Base-by-base conservation (phyloP, 768 basidiomycete species). In the button mushroom (Agaricus bisporus) region DNA sequence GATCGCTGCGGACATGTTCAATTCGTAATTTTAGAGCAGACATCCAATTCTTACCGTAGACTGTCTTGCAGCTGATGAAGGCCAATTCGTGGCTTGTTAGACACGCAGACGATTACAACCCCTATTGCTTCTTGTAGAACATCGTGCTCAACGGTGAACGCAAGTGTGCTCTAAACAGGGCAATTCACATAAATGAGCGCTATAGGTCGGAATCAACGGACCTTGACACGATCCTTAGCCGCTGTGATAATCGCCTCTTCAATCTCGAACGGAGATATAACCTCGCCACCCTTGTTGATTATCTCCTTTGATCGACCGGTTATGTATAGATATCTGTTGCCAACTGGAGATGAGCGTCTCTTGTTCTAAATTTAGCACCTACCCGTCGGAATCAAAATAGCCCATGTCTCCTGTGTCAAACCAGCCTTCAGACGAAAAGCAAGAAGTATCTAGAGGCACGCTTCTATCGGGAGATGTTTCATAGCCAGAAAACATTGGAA, bases 271-370 rank as follows among this genome's bases (percentile, higher is more conserved):
- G 82, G 82, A 3, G 77, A 79, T 39, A 82, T 75, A 48, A 82
- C 80, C 65, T 83, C 81, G 7, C 81, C 81, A 15, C 80, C 81
- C 58, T 78, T 76, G 59, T 78, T 77, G 58, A 80, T 80, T 55
- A 81, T 78, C 67, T 83, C 81, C 61, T 83, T 83, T 17, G 80
- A 73, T 22, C 80, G 71, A 9, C 80, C 81, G 0, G 80, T 82
- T 57, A 83, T 75, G 54, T 71, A 73, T 3, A 82, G 60, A 56
- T 73, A 70, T 36, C 68, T 70, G 39, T 20, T 44, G 17, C 18
- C 36, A 15, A n/a, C n/a, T 28, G 41, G 35, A 4, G 17, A 2
- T 28, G 17, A 29, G 28, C 6, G 38, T 28, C 9, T 28, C 11
- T 25, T 5, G 10, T 14, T 48, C 43, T 18, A 29, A 54, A 41